Conservation (phyloP, 1,284 basidiomycete genomes). For the Retiboletus fuscus region DNA sequence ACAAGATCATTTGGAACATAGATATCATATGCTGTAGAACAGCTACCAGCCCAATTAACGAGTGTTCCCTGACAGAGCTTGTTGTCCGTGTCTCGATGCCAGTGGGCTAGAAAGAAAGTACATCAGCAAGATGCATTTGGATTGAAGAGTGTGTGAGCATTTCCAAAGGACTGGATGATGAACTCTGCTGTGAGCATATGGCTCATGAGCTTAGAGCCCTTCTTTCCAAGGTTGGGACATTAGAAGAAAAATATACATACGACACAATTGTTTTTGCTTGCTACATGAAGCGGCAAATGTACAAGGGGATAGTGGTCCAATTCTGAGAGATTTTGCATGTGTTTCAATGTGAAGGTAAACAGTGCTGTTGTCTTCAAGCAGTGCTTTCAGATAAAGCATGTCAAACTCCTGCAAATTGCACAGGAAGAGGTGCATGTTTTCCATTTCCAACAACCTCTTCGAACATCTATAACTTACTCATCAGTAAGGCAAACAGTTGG, state of each 20-base stretch:
- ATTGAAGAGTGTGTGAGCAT: conserved; percentile 90
- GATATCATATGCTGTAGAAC: too few relatives aligned
- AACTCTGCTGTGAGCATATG: conserved; percentile 95
- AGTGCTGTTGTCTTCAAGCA: too few relatives aligned
- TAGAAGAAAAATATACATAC: too few relatives aligned
- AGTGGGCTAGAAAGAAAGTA: conserved; percentile 1
- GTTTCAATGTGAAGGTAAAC: not conserved
- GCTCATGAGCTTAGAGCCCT: conserved; percentile 86
- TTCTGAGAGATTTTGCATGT: not conserved
- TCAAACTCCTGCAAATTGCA: conserved; percentile 14
- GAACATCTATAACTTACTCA: too few relatives aligned
- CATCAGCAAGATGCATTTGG: conserved; percentile 92
- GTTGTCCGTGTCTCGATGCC: not conserved
- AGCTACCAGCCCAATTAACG: too few relatives aligned
- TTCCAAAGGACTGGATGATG: conserved; percentile 93
- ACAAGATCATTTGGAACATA: not conserved
- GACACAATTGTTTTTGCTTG: not conserved
- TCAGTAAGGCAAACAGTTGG: too few relatives aligned
- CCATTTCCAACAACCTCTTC: too few relatives aligned
- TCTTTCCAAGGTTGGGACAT: conserved; percentile 91
- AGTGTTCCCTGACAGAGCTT: too few relatives aligned
- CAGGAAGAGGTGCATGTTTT: conserved; percentile 36
- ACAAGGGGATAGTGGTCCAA: not conserved
- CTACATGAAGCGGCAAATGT: not conserved
- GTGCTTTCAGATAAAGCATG: not conserved